Base-by-base conservation (phyloP, 2,329 filamentous ascomycete genomes). In the Ascocoryne sarcoides region DNA sequence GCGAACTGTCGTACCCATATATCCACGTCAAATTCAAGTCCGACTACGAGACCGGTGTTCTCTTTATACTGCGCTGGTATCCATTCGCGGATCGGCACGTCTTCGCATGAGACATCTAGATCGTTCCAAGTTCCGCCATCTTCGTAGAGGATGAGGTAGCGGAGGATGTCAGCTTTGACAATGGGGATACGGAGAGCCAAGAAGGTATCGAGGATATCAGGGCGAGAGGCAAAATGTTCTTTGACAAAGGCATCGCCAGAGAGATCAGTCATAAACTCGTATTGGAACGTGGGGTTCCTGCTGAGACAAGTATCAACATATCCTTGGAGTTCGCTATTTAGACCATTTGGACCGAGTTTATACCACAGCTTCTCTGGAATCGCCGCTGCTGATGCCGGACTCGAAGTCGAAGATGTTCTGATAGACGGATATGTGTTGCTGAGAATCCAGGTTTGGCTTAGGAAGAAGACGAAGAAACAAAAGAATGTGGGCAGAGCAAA, bases 41-140 rank as follows among this genome's bases (percentile, higher is more conserved):
- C 65, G 4, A 66, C 54, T 1, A 66, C 58, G 5, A 64, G 45
- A n/a, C 51, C 46, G 3, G 60, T 50, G 7, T 36, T 23, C 5
- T 51, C 36, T 15, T 48, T 52, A 33, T 60, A 59, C 30, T 61
- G 46, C 4, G 10, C n/a, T 0, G 64, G 63, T 4, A 67, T 50
- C 62, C 62, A 66, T 1, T 59, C 44, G 5, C 46, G 41, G 19
- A 65, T 60, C 0, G 57, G 49, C 19, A 40, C 32, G 20, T 47
- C 52, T 37, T 60, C 54, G 41, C 59, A 63, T 1, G 57, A 60
- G 5, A 63, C 57, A 41, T 67, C 63, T 10, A 66, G 48, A 33
- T 67, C 65, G 15, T 52, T 61, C 58, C 60, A 67, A 14, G 64
- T 50, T 1, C 65, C 65, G 2, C 64, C 65, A 32, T 65, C 50